Base-by-base conservation (phyloP, 1,284 basidiomycete genomes). In the Ceratobasidium sp. region DNA sequence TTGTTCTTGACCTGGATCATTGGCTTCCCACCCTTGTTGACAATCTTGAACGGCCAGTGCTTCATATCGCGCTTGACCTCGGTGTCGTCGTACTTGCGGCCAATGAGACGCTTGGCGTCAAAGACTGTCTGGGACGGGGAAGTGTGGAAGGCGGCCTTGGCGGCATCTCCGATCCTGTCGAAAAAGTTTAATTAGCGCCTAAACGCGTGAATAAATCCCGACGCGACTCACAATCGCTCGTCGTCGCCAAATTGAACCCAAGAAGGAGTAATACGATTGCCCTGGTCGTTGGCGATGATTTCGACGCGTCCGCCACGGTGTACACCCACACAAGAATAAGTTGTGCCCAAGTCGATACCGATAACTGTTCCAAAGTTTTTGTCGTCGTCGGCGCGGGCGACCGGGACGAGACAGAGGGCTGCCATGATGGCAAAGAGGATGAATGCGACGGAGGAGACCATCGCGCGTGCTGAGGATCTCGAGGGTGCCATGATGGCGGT, bases 261-360 rank as follows among this genome's bases (percentile, higher is more conserved):
- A 79, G 94, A 97, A 48, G 96, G 95, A 32, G 96, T 97, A 82
- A 97, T 97, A 83, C 95, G 93, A 84, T 97, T 93, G 81, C 96
- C 96, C 82, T 97, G 95, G 85, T 97, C 96, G 83, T 97, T 97
- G 81, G 96, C 93, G 79, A 97, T 96, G 78, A 97, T 97, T 83
- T 98, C 95, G 48, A 97, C 95, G 77, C 92, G 92, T 77, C 94
- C 96, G 74, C 91, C 91, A 73, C 92, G 91, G 83, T 96, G 93
- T 72, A 98, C 93, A 86, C 95, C 94, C 76, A 71, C 57, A 61
- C 55, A 50, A 43, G 30, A 45, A 14, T 74, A 73, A 72, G 30
- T 75, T 74, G 91, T 93, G 82, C 91, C 92, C 83, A 77, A 78
- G 92, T 93, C 95, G 80, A 97, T 97, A 87, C 94, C 96, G 81